These are phyloP conservation scores for Lentinula guzmanii DNA, from an alignment of 768 basidiomycete genomes.

Conservation along the genomic window DNA sequence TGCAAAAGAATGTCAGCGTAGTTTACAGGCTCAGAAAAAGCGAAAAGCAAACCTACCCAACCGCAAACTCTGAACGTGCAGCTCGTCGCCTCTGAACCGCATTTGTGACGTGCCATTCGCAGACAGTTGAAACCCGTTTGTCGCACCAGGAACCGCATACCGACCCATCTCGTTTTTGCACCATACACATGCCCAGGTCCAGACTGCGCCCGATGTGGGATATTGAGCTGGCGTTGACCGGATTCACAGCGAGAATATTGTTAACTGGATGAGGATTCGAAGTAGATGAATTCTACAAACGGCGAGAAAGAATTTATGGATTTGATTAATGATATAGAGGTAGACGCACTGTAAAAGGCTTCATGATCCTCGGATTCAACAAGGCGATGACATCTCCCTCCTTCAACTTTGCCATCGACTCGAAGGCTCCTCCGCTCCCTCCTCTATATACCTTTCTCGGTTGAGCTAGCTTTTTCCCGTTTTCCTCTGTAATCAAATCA, in stretches of 20 bases:
- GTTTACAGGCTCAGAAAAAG: background rate
- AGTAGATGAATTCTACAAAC: conserved; percentile 30
- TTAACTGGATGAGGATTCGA: conserved; percentile 68
- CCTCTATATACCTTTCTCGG: conserved; percentile 72
- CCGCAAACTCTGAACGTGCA: conserved; percentile 79
- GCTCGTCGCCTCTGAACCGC: conserved; percentile 73
- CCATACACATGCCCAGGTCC: conserved; percentile 84
- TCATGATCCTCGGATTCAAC: conserved; percentile 81
- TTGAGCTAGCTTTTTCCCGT: conserved; percentile 39
- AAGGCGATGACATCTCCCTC: conserved; percentile 90
- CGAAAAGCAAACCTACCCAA: conserved; percentile 49
- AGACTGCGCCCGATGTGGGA: conserved; percentile 80
- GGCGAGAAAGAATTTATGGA: background rate
- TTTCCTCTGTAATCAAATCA: conserved; percentile 47
- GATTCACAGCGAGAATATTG: conserved; percentile 85
- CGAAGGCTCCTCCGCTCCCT: conserved; percentile 90
- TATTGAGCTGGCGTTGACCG: conserved; percentile 73
- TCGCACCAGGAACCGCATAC: conserved; percentile 88
- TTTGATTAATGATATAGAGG: background rate
- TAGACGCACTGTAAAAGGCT: conserved; percentile 67
- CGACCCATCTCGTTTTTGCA: conserved; percentile 72
- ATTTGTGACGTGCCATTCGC: conserved; percentile 86
- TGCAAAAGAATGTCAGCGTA: background rate
- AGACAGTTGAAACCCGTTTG: conserved; percentile 78
- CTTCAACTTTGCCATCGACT: conserved; percentile 75